Conservation (phyloP, 2,329 filamentous ascomycete species). For the Aspergillus sp. region DNA sequence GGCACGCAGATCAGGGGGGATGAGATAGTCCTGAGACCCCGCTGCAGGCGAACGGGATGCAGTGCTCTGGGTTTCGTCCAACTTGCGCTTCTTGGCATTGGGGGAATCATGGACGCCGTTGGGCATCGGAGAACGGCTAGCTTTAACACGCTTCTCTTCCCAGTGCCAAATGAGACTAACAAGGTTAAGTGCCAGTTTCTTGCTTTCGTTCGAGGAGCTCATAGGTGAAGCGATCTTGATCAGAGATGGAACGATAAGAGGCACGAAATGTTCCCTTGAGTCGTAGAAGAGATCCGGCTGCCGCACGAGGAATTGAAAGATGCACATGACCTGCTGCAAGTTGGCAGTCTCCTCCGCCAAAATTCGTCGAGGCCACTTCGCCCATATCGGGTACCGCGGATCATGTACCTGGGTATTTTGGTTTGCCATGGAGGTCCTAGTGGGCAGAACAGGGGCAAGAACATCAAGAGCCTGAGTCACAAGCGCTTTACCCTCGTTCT, state of each 20-base stretch:
- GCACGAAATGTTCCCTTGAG: slow-evolving; percentile 84
- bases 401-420: slow-evolving; percentile 63
- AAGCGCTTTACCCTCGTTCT: slow-evolving; percentile 87
- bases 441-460: slow-evolving; percentile 89
- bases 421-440: slow-evolving; percentile 61
- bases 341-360: slow-evolving; percentile 93
- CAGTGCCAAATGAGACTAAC: slow-evolving; percentile 90
- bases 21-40: slow-evolving; percentile 63
- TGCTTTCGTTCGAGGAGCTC: slow-evolving; percentile 85
- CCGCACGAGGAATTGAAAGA: slow-evolving; percentile 93
- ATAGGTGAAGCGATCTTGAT: slow-evolving; percentile 80
- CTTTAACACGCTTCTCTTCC: slow-evolving; percentile 80
- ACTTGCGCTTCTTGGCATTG: slow-evolving; percentile 70
- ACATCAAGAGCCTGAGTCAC: slow-evolving; percentile 94
- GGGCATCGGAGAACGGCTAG: slow-evolving; percentile 35
- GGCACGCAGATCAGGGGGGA: slow-evolving; percentile 66
- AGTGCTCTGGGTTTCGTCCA: slow-evolving; percentile 63
- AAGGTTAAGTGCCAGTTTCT: slow-evolving; percentile 85
- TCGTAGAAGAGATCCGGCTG: slow-evolving; percentile 95
- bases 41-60: slow-evolving; percentile 58
- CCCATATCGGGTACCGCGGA: slow-evolving; percentile 77
- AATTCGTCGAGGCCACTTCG: slow-evolving; percentile 84
- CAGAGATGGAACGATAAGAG: slow-evolving; percentile 83
- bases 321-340: slow-evolving; percentile 91
- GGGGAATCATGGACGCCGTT: slow-evolving; percentile 66